These are phyloP conservation scores for Colletotrichum costaricense DNA, from an alignment of 2,329 filamentous ascomycete species.

Conservation along the genomic window DNA sequence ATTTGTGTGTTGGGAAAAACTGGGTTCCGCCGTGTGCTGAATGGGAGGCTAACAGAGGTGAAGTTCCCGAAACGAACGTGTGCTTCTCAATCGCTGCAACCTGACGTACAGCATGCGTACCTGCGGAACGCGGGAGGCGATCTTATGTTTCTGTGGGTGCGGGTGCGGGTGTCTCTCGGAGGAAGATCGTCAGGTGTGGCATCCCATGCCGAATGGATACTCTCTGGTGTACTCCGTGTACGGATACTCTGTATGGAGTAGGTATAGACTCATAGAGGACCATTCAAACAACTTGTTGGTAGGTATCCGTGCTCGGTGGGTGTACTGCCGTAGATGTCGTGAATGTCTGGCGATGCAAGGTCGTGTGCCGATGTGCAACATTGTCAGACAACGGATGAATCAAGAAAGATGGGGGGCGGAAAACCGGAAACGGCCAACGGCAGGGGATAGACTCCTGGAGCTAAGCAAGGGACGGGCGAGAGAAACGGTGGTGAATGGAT, in stretches of 20 bases:
- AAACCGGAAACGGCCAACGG: slow-evolving; percentile 9
- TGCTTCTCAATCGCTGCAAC: not conserved
- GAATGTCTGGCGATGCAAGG: not conserved
- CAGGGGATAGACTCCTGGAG: not conserved
- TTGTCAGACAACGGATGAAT: slow-evolving; percentile 23
- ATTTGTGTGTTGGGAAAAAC: not conserved
- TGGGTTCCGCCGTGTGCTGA: not conserved
- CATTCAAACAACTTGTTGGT: not conserved
- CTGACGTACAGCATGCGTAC: slow-evolving; percentile 8
- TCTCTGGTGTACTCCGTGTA: too few species aligned
- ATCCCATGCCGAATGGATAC: not conserved
- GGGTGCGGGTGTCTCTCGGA: not conserved
- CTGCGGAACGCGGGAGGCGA: slow-evolving; percentile 1
- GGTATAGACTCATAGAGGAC: not conserved
- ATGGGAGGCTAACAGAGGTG: slow-evolving; percentile 6
- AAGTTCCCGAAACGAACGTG: not conserved
- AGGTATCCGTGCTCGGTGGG: not conserved
- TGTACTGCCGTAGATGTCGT: not conserved
- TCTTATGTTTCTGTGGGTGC: not conserved
- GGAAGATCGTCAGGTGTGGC: not conserved
- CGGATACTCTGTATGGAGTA: not conserved
- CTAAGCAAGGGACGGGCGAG: not conserved
- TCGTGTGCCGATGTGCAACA: slow-evolving; percentile 19
- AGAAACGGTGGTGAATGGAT: not conserved
- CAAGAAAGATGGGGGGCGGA: slow-evolving; percentile 23